Evolutionary conservation across 176 grass and related monocot species (phyloP), one percentile per base, ranked within the genome.

Genomic region (Musa schizocarpa): DNA sequence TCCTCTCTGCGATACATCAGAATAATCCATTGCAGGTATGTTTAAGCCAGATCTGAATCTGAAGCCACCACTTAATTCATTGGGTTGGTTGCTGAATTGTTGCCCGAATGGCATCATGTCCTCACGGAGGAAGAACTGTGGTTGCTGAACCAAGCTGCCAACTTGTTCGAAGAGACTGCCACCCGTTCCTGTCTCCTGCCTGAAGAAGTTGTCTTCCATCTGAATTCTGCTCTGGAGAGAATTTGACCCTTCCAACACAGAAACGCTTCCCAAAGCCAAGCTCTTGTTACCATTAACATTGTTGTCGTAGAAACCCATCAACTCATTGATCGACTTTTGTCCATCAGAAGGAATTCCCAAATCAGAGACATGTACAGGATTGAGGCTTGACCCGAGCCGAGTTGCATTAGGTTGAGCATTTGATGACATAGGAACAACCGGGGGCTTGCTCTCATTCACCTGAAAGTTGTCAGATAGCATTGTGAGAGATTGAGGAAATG

Each of bases 251-350:
- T 72, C 70, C 13, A 72, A 22, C 22, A 52, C 1, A 1, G 70
- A 20, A 2, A 24, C 3, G 1, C 12, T 24, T 5, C 43, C n/a
- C 8, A 13, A 13, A 19, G 12, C 14, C 58, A 52, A 61, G 29
- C n/a, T 34, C n/a, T 76, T 61, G 29, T 50, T 63, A 19, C 14
- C 19, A 64, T 65, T 64, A 11, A 76, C 9, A n/a, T 51, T 53
- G 58, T 65, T 52, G 8, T 65, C 59, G 1, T 77, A 77, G n/a
- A 77, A 77, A 11, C 19, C 52, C 75, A 77, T 77, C n/a, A 77
- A 22, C 6, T 77, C 75, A 17, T 16, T 65, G 61, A 77, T 77
- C 3, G 75, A 77, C 50, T 17, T 65, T 6, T 65, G 20, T 0
- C 61, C 59, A 24, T 65, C 75, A 14, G 75, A 50, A 52, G 75